These are phyloP conservation scores for Aspergillus sp. DNA, from an alignment of 2,329 filamentous ascomycete species.

Conservation along the genomic window DNA sequence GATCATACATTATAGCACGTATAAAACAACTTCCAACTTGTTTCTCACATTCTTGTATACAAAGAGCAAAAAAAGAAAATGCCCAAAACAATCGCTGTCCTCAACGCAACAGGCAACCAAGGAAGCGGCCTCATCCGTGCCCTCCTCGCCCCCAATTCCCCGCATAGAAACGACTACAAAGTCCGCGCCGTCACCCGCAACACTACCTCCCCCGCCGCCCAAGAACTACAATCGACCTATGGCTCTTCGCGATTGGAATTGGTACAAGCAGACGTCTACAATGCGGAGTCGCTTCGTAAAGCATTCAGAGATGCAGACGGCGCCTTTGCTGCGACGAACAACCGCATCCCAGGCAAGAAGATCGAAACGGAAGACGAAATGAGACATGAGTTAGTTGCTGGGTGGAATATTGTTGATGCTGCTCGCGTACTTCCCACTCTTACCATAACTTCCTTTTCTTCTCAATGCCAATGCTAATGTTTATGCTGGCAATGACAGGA, in stretches of 20 bases:
- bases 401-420: conserved; percentile 12
- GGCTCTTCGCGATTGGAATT: conserved; percentile 5
- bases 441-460: neutral
- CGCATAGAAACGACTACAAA: too few species aligned
- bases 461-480: neutral
- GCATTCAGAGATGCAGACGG: conserved; percentile 12
- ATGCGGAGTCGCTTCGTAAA: neutral
- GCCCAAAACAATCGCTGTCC: conserved; percentile 1
- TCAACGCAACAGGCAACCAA: conserved; percentile 13
- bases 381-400: conserved; percentile 13
- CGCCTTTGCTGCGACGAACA: conserved; percentile 14
- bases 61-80: neutral
- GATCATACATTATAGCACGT: neutral
- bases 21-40: neutral
- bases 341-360: conserved; percentile 2
- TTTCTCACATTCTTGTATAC: neutral
- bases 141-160: conserved; percentile 1
- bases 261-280: conserved; percentile 7
- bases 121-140: conserved; percentile 8
- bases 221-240: conserved; percentile 1
- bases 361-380: conserved; percentile 12
- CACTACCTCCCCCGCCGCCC: conserved; percentile 3
- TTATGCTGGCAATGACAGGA: neutral
- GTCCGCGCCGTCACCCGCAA: conserved; percentile 12
- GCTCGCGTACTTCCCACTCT: conserved; percentile 3